Evolutionary conservation across 2,329 filamentous ascomycete genomes (phyloP).

Genomic region (Arthrobotrys iridis): DNA sequence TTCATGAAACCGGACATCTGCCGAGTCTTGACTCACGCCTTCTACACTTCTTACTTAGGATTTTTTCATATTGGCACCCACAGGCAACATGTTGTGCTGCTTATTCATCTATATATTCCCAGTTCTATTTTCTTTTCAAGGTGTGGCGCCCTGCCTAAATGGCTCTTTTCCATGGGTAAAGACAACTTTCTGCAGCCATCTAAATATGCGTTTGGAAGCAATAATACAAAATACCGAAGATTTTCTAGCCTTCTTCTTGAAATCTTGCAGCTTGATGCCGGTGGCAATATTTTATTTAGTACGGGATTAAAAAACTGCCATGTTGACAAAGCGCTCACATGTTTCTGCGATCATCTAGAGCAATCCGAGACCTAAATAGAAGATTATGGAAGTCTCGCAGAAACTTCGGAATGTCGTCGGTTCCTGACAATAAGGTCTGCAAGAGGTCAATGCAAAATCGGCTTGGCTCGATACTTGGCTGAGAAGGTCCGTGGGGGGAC

Average conservation of each 20-base stretch:
- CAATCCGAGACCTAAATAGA: not conserved
- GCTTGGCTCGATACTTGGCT: slow-evolving; percentile 1
- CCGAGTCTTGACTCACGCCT: not conserved
- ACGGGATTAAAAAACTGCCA: not conserved
- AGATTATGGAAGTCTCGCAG: not conserved
- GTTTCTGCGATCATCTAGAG: not conserved
- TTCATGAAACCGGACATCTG: too few relatives aligned
- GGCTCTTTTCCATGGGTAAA: not conserved
- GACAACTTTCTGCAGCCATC: not conserved
- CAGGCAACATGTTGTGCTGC: not conserved
- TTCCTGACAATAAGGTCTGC: not conserved
- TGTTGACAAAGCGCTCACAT: not conserved
- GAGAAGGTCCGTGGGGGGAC: not conserved
- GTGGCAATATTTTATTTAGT: slow-evolving; percentile 7
- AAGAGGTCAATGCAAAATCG: not conserved
- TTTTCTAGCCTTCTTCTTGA: not conserved
- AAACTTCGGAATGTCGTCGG: slow-evolving; percentile 21
- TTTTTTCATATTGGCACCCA: not conserved
- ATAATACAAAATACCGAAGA: too few relatives aligned
- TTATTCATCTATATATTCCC: not conserved
- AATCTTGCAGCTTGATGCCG: not conserved
- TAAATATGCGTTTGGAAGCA: too few relatives aligned
- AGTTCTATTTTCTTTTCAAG: slow-evolving; percentile 3
- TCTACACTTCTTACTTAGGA: not conserved
- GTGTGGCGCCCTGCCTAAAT: slow-evolving; percentile 34